Percentiles rank a stretch among this genome's conserved stretches.
phyloP scores from a whole-genome alignment of 2,329 filamentous ascomycete genomes.

The Penicillium griseofulvum region DNA sequence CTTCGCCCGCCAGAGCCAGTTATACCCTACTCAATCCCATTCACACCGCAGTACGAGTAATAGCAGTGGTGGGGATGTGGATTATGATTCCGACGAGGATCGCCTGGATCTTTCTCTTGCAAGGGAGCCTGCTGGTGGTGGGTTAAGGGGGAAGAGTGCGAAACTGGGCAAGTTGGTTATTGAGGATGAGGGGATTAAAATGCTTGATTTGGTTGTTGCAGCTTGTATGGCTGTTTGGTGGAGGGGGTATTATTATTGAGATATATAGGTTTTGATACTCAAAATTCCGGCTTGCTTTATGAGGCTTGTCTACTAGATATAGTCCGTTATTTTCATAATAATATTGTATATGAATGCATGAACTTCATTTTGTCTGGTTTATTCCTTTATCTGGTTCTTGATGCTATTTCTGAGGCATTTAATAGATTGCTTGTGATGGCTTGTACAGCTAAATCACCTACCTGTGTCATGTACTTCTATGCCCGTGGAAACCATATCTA shows the following conservation, averaged over 20 bases:
- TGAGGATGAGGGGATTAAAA: conserved; percentile 85
- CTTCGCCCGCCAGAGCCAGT: conserved; percentile 16
- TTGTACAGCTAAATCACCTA: neutral
- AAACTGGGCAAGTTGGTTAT: conserved; percentile 94
- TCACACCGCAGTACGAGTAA: conserved; percentile 19
- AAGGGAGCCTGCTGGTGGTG: conserved; percentile 79
- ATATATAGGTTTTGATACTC: neutral
- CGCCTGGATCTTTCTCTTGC: conserved; percentile 72
- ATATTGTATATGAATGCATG: neutral
- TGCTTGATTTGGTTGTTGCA: conserved; percentile 89
- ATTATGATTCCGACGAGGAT: conserved; percentile 34
- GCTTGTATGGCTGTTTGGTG: conserved; percentile 94
- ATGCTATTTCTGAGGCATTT: neutral
- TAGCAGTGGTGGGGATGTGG: conserved; percentile 15
- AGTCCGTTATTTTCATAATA: neutral
- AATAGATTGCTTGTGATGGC: neutral
- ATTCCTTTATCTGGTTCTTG: neutral
- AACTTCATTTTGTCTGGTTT: neutral
- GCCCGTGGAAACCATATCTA: no score
- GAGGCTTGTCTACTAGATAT: neutral
- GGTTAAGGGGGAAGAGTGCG: conserved; percentile 77
- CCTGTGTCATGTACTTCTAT: neutral
- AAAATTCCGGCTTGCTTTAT: neutral
- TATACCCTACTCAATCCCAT: conserved; percentile 10
- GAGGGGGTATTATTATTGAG: conserved; percentile 65